These are phyloP conservation scores for Curvularia sp. DNA, from an alignment of 2,329 filamentous ascomycete species.

Conservation along the genomic window DNA sequence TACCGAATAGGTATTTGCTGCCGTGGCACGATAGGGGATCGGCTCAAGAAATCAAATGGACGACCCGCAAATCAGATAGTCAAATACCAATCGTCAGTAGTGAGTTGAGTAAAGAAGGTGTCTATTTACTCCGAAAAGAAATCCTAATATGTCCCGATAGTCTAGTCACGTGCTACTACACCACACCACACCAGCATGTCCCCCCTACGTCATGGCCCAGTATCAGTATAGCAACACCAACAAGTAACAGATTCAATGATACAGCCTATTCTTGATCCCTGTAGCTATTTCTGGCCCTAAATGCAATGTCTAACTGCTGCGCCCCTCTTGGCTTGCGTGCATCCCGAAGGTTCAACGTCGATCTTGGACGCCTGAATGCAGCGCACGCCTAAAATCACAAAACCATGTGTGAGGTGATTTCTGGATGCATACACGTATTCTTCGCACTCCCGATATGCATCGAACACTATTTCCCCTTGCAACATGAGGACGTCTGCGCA, in stretches of 20 bases:
- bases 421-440: background rate
- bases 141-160: no score
- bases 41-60: no score
- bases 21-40: no score
- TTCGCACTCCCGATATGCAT: background rate
- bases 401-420: background rate
- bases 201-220: background rate
- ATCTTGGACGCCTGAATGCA: conserved; percentile 19
- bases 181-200: background rate
- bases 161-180: no score
- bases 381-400: background rate
- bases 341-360: conserved; percentile 9
- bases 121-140: no score
- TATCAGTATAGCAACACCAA: background rate
- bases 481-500: background rate
- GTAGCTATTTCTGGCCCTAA: background rate
- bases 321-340: conserved; percentile 24
- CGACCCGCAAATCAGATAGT: no score
- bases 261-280: background rate
- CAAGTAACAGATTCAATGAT: background rate
- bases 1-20: no score
- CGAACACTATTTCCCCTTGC: background rate
- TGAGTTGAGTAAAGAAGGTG: no score
- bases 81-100: no score
- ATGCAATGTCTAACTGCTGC: conserved; percentile 15